Base-by-base conservation (phyloP, 768 basidiomycete genomes). In the Termitomyces sp. region DNA sequence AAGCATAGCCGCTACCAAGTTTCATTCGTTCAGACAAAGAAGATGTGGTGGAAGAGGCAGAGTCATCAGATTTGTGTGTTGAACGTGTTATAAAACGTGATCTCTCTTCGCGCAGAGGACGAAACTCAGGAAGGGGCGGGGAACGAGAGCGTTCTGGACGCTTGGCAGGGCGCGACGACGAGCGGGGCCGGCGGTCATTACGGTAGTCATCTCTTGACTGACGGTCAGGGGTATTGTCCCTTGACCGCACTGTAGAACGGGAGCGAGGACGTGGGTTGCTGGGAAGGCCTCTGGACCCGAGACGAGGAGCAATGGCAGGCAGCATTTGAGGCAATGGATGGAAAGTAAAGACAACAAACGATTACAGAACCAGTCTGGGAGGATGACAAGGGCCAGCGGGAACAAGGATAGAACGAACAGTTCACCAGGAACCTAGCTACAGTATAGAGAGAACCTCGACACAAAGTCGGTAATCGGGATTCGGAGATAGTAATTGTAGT, bases 21-120 rank as follows among this genome's bases (percentile, higher is more conserved):
- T 68, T 72, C 64, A 74, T 70, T 53, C 77, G 67, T 36, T 74
- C 72, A 54, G 76, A 70, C n/a, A 77, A 66, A 7, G 76, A 71
- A 2, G 73, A 75, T 37, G 62, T 64, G 14, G 32, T 52, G 24
- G 55, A 56, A 45, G 62, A 56, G 2, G 44, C 43, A 24, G 56
- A 58, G 6, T 55, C 49, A 47, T 58, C 26, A 45, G 53, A 51
- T 42, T 24, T 60, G 32, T 55, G 50, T 4, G 59, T 46, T 45
- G 33, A 9, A n/a, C 39, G 32, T 24, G 37, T 13, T 42, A 39
- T 37, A 5, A 22, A 26, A 32, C 32, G 56, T 39, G 26, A n/a
- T 22, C 48, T 20, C 27, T 16, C 32, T 56, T 56, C 20, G 6
- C 47, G 48, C 24, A 30, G 26, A 45, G 46, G 18, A 39, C 26